Conservation (phyloP, 495 filamentous ascomycete genomes). For the Aspergillus coremiiformis region DNA sequence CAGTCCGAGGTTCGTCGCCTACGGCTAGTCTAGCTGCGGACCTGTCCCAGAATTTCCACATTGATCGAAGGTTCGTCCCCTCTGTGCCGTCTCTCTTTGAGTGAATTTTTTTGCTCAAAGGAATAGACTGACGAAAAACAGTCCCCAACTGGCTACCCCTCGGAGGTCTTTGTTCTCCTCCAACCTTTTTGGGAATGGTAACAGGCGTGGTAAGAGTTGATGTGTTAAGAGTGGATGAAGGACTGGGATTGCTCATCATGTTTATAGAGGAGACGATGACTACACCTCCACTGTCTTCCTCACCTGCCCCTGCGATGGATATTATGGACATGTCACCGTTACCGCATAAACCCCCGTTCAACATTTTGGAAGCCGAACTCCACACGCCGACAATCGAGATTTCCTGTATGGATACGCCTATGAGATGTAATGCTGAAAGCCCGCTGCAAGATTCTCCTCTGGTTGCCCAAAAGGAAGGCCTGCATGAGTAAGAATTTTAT, state of each 20-base stretch:
- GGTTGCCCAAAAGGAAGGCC: slow-evolving; percentile 37
- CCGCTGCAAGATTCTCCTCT: slow-evolving; percentile 46
- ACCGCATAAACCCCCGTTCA: slow-evolving; percentile 76
- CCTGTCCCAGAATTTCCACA: slow-evolving; percentile 91
- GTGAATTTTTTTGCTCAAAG: background rate
- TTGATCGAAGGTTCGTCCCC: slow-evolving; percentile 70
- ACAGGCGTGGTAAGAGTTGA: slow-evolving; percentile 59
- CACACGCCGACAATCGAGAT: slow-evolving; percentile 57
- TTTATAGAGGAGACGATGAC: slow-evolving; percentile 56
- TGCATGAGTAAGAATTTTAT: slow-evolving; percentile 37
- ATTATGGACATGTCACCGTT: slow-evolving; percentile 92
- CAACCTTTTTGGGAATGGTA: slow-evolving; percentile 58
- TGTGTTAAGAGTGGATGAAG: slow-evolving; percentile 4
- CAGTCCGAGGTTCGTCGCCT: slow-evolving; percentile 86
- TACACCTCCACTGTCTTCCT: slow-evolving; percentile 76
- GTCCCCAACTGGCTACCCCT: slow-evolving; percentile 85
- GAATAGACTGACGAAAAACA: slow-evolving; percentile 39
- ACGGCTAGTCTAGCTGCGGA: slow-evolving; percentile 85
- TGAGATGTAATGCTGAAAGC: slow-evolving; percentile 28
- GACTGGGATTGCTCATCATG: slow-evolving; percentile 8
- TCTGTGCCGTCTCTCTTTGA: slow-evolving; percentile 1
- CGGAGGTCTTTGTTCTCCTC: slow-evolving; percentile 89
- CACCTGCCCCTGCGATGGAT: slow-evolving; percentile 66
- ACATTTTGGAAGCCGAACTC: slow-evolving; percentile 50
- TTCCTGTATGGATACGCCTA: slow-evolving; percentile 45